Conservation (phyloP, 2,329 filamentous ascomycete genomes). For the Penicillium sp. region DNA sequence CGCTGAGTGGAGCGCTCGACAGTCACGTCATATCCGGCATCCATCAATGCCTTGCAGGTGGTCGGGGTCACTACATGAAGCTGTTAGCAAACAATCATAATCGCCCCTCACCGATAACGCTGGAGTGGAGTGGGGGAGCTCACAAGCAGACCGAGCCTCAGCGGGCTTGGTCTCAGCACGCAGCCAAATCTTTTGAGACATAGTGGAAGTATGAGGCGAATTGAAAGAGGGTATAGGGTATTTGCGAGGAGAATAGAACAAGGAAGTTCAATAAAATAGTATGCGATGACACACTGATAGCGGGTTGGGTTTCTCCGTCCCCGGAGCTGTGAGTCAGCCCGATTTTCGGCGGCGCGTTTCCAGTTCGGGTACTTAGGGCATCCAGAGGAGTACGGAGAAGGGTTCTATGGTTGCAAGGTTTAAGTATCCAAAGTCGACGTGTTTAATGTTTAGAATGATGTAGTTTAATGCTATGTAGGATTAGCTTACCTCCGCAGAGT, state of each 20-base stretch:
- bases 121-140: slow-evolving; percentile 15
- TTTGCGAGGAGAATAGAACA: slow-evolving; percentile 10
- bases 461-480: background rate
- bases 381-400: background rate
- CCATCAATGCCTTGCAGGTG: slow-evolving; percentile 63
- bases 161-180: slow-evolving; percentile 62
- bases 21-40: slow-evolving; percentile 68
- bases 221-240: background rate
- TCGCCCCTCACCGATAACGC: slow-evolving; percentile 1
- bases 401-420: background rate
- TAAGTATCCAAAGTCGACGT: background rate
- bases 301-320: slow-evolving; percentile 36
- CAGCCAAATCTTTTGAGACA: slow-evolving; percentile 50
- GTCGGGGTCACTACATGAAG: slow-evolving; percentile 45
- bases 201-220: slow-evolving; percentile 13
- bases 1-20: slow-evolving; percentile 68
- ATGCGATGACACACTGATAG: slow-evolving; percentile 32
- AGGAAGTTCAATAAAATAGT: slow-evolving; percentile 9
- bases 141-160: slow-evolving; percentile 55
- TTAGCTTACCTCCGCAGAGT: background rate
- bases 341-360: slow-evolving; percentile 1
- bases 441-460: background rate
- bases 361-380: slow-evolving; percentile 4
- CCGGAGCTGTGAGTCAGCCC: slow-evolving; percentile 27
- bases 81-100: slow-evolving; percentile 10